phyloP scores from a whole-genome alignment of 2,329 filamentous ascomycete species.

The Neofusicoccum ribis region DNA sequence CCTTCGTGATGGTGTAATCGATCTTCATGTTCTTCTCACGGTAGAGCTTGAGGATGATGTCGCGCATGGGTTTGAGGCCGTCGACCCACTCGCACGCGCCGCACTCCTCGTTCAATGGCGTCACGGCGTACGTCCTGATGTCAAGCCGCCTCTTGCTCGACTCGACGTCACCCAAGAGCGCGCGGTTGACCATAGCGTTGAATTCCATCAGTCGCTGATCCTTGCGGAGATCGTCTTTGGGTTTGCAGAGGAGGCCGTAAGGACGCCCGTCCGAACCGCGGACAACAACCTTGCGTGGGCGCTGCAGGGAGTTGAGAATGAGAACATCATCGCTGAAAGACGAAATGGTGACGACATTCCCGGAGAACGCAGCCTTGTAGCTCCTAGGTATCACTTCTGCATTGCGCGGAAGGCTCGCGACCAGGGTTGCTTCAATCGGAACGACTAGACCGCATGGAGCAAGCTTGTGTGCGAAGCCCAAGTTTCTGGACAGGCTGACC shows the following conservation, averaged over 20 bases:
- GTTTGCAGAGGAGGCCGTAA: constrained; percentile 93
- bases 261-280: constrained; percentile 83
- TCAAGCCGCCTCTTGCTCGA: constrained; percentile 87
- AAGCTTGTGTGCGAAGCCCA: constrained; percentile 80
- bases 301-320: constrained; percentile 86
- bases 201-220: constrained; percentile 99
- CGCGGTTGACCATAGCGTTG: constrained; percentile 95
- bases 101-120: constrained; percentile 94
- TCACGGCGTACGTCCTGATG: constrained; percentile 96
- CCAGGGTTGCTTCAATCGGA: constrained; percentile 81
- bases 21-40: constrained; percentile 67
- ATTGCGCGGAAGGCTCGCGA: constrained; percentile 56
- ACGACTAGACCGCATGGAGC: constrained; percentile 85
- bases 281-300: constrained; percentile 85
- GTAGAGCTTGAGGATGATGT: constrained; percentile 81
- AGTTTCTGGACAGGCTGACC: constrained; percentile 74
- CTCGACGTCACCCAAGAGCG: constrained; percentile 87
- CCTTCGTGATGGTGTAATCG: constrained; percentile 68
- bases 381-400: constrained; percentile 47
- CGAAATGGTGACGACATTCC: constrained; percentile 80
- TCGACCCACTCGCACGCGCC: constrained; percentile 99
- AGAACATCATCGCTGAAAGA: constrained; percentile 84
- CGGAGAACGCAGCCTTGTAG: constrained; percentile 72
- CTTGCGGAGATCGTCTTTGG: constrained; percentile 95
- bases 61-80: constrained; percentile 88